Evolutionary conservation across 75 land plant species (phyloP), one percentile per base, ranked within the genome.

Genomic region (Cunninghamia lanceolata): DNA sequence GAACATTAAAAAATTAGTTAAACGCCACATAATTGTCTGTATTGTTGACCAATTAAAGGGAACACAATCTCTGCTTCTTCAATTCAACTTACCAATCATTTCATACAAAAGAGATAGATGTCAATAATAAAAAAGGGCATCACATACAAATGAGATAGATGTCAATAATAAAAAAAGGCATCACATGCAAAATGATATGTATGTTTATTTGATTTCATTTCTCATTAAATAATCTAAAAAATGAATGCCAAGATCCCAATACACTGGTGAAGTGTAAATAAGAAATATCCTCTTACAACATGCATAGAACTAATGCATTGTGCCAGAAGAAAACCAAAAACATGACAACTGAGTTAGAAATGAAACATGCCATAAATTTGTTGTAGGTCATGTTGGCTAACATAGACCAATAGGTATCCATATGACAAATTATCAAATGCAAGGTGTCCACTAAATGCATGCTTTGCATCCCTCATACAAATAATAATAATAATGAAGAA

Each of bases 51-150:
- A 93, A 90, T 54, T 89, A 86, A 59, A 93, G 59, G 14, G 90
- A 87, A 63, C 92, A 92, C 30, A 92, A 90, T 70, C 94, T 93
- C 85, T 93, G 94, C 94, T 92, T 90, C 89, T 92, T 93, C 90
- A 92, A 82, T 80, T 93, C 94, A 90, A 93, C 94, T 93, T 90
- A 7, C 39, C 83, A 84, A 76, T 63, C 68, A 28, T 59, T 75
- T 42, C 35, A 52, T 30, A 36, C 36, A 63, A 5, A 6, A 83
- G 32, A 52, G 7, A 15, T n/a, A n/a, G n/a, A n/a, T n/a, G n/a
- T n/a, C n/a, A n/a, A n/a, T n/a, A n/a, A n/a, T n/a, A n/a, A n/a
- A n/a, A n/a, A n/a, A n/a, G n/a, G n/a, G n/a, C n/a, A n/a, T n/a
- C n/a, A n/a, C n/a, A n/a, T n/a, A n/a, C n/a, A n/a, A n/a, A n/a